A percentile compares a stretch with the other conserved stretches of the same genome.
Conservation (phyloP, 2,329 filamentous ascomycete genomes). For the Fusarium decemcellulare region DNA sequence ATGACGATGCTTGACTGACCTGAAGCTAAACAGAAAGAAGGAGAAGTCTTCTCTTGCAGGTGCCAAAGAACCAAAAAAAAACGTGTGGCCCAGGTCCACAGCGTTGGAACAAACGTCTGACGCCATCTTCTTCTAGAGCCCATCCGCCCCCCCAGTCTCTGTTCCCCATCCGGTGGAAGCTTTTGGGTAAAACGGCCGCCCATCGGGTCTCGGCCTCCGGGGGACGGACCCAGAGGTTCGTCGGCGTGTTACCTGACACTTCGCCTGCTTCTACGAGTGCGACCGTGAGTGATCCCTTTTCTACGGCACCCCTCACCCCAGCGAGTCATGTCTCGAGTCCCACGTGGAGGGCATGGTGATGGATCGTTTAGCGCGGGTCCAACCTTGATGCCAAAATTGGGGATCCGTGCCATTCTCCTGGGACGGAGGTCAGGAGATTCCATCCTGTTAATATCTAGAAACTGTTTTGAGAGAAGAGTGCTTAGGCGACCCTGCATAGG, state of each 20-base stretch:
- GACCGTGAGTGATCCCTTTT: neutral
- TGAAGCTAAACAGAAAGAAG: neutral
- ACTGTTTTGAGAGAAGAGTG: neutral
- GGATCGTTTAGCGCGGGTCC: constrained; percentile 6
- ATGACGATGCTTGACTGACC: constrained; percentile 26
- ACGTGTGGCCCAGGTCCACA: neutral
- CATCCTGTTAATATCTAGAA: neutral
- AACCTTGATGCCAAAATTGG: constrained; percentile 14
- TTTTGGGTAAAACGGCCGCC: neutral
- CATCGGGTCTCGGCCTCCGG: constrained; percentile 5
- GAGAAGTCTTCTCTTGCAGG: neutral
- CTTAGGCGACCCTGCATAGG: no score
- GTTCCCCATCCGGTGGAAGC: neutral
- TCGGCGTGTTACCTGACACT: constrained; percentile 28
- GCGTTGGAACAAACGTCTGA: constrained; percentile 1
- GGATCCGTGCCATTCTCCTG: constrained; percentile 23
- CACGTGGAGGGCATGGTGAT: constrained; percentile 34
- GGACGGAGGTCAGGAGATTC: neutral
- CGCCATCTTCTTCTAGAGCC: neutral
- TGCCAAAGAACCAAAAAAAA: neutral
- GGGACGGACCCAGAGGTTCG: constrained; percentile 1
- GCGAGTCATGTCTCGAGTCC: constrained; percentile 37
- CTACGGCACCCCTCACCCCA: neutral
- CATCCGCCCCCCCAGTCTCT: no score
- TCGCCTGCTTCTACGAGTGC: neutral